Conservation (phyloP, 371 early-diverging fungal genomes). For the Circinella minor region DNA sequence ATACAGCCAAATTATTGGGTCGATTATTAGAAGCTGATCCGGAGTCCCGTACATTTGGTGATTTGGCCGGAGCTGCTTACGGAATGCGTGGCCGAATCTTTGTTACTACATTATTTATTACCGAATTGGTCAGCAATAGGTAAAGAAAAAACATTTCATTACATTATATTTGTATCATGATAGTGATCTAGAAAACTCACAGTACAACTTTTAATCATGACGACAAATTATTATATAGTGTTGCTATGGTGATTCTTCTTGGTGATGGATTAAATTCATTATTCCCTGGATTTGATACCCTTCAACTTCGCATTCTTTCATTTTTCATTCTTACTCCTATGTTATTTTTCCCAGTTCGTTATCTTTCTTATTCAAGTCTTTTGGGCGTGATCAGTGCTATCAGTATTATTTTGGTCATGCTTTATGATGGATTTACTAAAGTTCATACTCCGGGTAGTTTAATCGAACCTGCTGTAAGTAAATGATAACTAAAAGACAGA, state of each 20-base stretch:
- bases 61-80: conserved; percentile 72
- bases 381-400: conserved; percentile 56
- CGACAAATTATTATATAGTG: conserved; percentile 5
- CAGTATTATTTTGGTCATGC: conserved; percentile 45
- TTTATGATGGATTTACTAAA: conserved; percentile 57
- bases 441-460: conserved; percentile 62
- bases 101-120: conserved; percentile 59
- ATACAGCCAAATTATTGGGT: conserved; percentile 69
- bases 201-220: not conserved
- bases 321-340: conserved; percentile 52
- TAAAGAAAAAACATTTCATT: conserved; percentile 8
- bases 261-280: conserved; percentile 49
- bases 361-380: conserved; percentile 54
- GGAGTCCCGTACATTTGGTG: conserved; percentile 64
- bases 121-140: conserved; percentile 70
- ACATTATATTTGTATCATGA: not conserved
- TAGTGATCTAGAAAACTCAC: not conserved
- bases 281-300: conserved; percentile 37
- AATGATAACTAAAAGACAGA: not conserved
- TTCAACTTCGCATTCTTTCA: conserved; percentile 35
- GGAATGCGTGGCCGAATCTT: conserved; percentile 60
- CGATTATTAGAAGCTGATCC: conserved; percentile 60
- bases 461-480: conserved; percentile 56
- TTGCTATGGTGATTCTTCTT: conserved; percentile 48
- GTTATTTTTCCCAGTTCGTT: conserved; percentile 53